Evolutionary conservation across 2,329 filamentous ascomycete genomes (phyloP), one percentile per base, ranked within the genome.

Genomic region (Hymenoscyphus infarciens): DNA sequence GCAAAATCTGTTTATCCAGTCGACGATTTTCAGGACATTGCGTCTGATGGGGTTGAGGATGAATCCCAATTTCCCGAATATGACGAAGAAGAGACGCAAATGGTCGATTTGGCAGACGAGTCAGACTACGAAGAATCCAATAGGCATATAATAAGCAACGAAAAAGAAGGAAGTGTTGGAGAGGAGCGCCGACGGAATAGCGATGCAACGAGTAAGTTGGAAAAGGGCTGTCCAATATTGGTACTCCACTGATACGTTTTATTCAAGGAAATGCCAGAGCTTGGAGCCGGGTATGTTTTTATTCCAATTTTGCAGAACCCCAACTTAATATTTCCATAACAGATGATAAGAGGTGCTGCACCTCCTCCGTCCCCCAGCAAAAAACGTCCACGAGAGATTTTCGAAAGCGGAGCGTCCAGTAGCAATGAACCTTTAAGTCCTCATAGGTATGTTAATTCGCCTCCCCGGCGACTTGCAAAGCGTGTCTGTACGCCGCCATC

Each of bases 361-460:
- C 22, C 56, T 22, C n/a, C 22, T 39, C n/a, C 22, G 27, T 22
- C 16, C 19, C n/a, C 22, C 7, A 58, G 56, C 35, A 58, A 39
- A 31, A 58, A 58, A 25, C 56, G 56, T 10, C 10, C 56, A 7
- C n/a, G 56, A 29, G 33, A 33, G 6, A 45, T 58, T 27, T n/a
- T 5, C 13, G 33, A 33, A 15, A 58, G 35, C 27, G 56, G 38
- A 15, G 19, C 56, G 13, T 42, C 56, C 15, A 58, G 56, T 19
- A 58, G 56, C 19, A 58, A 58, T 13, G 38, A 49, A 19, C 56
- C 56, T 3, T 16, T 58, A 22, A 58, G 56, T 45, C 56, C 56
- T 42, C 31, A 29, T 13, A 39, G 25, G 15, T 45, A 58, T 19
- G 13, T 22, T 1, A 35, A 45, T 22, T 45, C 35, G 5, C 31